These are phyloP conservation scores for Primulina eburnea DNA, from an alignment of 257 asterid genomes.

Conservation along the genomic window DNA sequence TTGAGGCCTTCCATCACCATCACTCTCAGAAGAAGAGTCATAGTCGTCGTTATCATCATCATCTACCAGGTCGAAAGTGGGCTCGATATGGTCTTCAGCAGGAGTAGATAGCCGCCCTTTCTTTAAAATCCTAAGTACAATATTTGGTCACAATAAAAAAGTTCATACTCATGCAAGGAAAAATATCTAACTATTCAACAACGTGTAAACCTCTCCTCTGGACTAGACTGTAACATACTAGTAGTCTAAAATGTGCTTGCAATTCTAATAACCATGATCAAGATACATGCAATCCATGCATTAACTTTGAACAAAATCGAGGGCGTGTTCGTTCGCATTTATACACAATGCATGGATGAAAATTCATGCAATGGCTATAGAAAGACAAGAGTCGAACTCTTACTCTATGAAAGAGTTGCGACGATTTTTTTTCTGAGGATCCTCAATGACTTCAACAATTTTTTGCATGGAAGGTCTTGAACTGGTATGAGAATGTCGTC, in stretches of 20 bases:
- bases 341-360: no score
- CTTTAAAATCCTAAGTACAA: conserved; percentile 57
- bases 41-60: conserved; percentile 40
- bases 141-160: neutral
- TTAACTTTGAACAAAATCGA: no score
- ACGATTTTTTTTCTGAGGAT: conserved; percentile 49
- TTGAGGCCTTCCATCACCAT: conserved; percentile 66
- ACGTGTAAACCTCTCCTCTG: no score
- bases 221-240: no score
- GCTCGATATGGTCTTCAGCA: conserved; percentile 37
- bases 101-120: conserved; percentile 58
- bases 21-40: conserved; percentile 45
- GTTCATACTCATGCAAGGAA: neutral
- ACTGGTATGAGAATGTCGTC: conserved; percentile 88
- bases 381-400: neutral
- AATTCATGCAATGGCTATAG: no score
- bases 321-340: no score
- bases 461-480: conserved; percentile 64
- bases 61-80: conserved; percentile 34
- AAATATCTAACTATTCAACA: no score
- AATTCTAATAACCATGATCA: no score
- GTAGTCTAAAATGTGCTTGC: no score
- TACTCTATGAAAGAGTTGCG: conserved; percentile 88
- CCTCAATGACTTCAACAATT: conserved; percentile 62
- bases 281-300: no score